Evolutionary conservation across 1,139 yeast genomes (phyloP).

Genomic region (Geotrichum fermentans): DNA sequence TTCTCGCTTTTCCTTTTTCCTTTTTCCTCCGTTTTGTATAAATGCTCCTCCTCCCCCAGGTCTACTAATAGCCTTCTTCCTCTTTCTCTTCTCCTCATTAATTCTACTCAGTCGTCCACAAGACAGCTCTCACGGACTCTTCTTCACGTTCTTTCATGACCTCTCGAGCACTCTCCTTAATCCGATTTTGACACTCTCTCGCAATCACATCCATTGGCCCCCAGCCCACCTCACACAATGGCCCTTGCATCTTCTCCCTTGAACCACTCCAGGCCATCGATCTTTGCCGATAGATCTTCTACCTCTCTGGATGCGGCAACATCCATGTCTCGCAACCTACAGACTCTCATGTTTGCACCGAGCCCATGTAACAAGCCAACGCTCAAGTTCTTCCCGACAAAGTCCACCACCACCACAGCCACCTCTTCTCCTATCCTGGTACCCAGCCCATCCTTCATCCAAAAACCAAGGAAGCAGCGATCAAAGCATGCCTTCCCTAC

Average conservation of each 20-base stretch:
- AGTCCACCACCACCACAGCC: conserved; percentile 7
- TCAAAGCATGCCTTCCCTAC: conserved; percentile 1
- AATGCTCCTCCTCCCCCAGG: too few species aligned
- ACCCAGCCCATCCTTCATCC: conserved; percentile 1
- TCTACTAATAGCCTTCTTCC: neutral
- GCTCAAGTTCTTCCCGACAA: conserved; percentile 4
- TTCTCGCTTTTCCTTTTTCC: too few species aligned
- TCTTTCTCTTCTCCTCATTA: neutral
- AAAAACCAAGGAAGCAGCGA: neutral
- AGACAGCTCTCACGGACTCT: too few species aligned
- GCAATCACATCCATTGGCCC: neutral
- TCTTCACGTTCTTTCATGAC: neutral
- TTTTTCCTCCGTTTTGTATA: neutral
- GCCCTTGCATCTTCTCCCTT: conserved; percentile 6
- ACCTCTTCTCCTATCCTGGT: conserved; percentile 6
- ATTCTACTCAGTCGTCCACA: too few species aligned
- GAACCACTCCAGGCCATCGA: neutral
- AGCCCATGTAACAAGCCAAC: conserved; percentile 5
- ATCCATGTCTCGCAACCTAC: conserved; percentile 4
- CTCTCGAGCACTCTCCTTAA: too few species aligned
- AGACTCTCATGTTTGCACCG: conserved; percentile 1
- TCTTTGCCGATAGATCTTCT: neutral
- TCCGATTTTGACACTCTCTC: too few species aligned
- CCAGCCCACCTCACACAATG: neutral
- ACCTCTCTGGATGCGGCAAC: conserved; percentile 3